Evolutionary conservation across 495 filamentous ascomycete species (phyloP).

Genomic region (Terfezia boudieri): DNA sequence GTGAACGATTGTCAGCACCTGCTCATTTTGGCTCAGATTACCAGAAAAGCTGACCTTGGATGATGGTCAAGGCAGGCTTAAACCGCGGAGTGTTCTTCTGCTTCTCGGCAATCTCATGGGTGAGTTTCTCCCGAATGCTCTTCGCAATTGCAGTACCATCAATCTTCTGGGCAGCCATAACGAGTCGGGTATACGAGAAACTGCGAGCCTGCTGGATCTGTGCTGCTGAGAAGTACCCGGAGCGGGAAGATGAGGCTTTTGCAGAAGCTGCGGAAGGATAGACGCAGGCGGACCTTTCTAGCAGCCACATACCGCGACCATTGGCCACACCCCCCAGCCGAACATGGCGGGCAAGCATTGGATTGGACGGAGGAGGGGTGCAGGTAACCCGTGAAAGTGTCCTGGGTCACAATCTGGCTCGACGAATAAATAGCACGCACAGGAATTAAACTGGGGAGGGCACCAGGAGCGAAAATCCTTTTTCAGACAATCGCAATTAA

Average conservation of each 20-base stretch:
- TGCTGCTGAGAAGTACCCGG: neutral
- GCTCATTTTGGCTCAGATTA: slow-evolving; percentile 5
- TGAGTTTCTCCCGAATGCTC: slow-evolving; percentile 57
- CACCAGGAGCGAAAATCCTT: too few species aligned
- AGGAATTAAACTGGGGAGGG: too few species aligned
- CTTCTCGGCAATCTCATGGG: slow-evolving; percentile 52
- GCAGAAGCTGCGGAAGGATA: neutral
- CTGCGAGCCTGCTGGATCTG: neutral
- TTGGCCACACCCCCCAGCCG: neutral
- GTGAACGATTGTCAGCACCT: neutral
- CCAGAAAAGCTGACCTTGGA: slow-evolving; percentile 44
- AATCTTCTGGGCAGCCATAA: slow-evolving; percentile 72
- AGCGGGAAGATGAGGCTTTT: neutral
- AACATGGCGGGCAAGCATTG: neutral
- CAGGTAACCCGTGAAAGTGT: neutral
- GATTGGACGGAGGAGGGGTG: neutral
- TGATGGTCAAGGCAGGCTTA: slow-evolving; percentile 70
- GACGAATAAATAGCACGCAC: too few species aligned
- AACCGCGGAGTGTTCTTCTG: slow-evolving; percentile 68
- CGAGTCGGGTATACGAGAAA: neutral
- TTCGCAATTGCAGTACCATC: slow-evolving; percentile 91
- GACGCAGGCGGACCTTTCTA: neutral
- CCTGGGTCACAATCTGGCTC: too few species aligned
- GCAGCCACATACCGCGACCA: neutral
- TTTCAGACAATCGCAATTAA: too few species aligned